These are phyloP conservation scores for Diaporthe sp. DNA, from an alignment of 2,329 filamentous ascomycete species.

Conservation along the genomic window DNA sequence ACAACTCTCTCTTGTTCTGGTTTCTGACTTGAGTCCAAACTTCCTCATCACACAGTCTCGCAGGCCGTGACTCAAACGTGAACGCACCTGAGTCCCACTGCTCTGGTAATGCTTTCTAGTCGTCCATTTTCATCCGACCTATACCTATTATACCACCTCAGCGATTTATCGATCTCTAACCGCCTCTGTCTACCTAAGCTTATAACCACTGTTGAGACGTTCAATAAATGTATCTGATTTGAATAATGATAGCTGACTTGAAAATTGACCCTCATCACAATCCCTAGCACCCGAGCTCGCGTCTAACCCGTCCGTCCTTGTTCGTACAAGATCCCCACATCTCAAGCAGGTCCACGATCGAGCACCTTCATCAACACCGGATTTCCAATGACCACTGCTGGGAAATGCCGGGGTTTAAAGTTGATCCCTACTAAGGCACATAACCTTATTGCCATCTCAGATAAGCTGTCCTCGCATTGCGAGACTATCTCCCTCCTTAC, in stretches of 20 bases:
- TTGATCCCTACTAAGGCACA: constrained; percentile 5
- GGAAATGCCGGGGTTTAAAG: neutral
- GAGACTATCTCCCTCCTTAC: neutral
- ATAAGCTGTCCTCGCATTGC: neutral
- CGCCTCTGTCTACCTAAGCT: neutral
- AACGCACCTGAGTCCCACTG: neutral
- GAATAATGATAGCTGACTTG: neutral
- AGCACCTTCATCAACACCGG: neutral
- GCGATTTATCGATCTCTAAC: too few relatives aligned
- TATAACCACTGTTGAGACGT: too few relatives aligned
- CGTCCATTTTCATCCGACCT: neutral
- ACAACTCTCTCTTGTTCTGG: neutral
- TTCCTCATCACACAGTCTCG: neutral
- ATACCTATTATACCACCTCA: too few relatives aligned
- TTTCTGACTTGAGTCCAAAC: neutral
- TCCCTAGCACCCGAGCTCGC: neutral
- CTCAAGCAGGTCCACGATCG: neutral
- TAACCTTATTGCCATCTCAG: constrained; percentile 11
- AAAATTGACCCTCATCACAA: neutral
- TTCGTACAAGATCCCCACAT: neutral
- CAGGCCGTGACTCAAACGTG: constrained; percentile 3
- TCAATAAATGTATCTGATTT: neutral
- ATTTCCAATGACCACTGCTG: neutral
- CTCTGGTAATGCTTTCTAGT: constrained; percentile 2
- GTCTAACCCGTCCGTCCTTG: neutral